Base-by-base conservation (phyloP, 73 alveolate species). In the Paramecium primaurelia region DNA sequence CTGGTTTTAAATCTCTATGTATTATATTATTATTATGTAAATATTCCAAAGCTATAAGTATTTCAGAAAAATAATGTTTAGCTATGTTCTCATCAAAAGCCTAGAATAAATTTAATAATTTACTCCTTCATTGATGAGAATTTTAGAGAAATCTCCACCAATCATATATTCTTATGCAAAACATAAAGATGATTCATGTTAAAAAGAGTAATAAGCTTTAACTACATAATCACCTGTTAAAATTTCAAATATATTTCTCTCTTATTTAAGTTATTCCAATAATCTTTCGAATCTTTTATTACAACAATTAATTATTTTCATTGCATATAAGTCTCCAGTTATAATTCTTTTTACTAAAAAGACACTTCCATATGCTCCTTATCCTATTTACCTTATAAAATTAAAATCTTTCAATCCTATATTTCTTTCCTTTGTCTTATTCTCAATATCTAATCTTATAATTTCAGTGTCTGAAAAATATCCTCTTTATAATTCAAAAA, bases 1-100 rank as follows among this genome's bases (percentile, higher is more conserved):
- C 98, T 6, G 98, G 98, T 58, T 95, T 95, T 73, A 95, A 89
- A 88, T 95, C 98, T 88, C 98, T 94, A 84, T 95, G 98, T 40
- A 94, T 92, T 18, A 95, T 92, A 71, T 95, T 94, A 58, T 93
- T 91, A 69, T 92, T 94, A 92, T 95, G 98, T 9, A 94, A 94
- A 60, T 93, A 92, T 93, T 94, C 95, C 22, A 95, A 93, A 11
- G 97, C 98, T 49, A 95, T 92, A 28, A 95, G 73, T 91, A 95
- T 95, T 51, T 95, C 97, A 26, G 97, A 96, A n/a, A 94, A 88
- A 59, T 95, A 95, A 95, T 92, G 94, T 20, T 95, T 37, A 11
- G 97, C 95, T 93, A 92, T 95, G 80, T 95, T 93, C 92, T 95
- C 97, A 22, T 94, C 92, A 89, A 95, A 95, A 73, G 94, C 88